Percentiles rank a stretch among this genome's conserved stretches.
These are phyloP conservation scores for Wallacemonas collosoma DNA, from an alignment of 208 protist genomes.

Conservation along the genomic window DNA sequence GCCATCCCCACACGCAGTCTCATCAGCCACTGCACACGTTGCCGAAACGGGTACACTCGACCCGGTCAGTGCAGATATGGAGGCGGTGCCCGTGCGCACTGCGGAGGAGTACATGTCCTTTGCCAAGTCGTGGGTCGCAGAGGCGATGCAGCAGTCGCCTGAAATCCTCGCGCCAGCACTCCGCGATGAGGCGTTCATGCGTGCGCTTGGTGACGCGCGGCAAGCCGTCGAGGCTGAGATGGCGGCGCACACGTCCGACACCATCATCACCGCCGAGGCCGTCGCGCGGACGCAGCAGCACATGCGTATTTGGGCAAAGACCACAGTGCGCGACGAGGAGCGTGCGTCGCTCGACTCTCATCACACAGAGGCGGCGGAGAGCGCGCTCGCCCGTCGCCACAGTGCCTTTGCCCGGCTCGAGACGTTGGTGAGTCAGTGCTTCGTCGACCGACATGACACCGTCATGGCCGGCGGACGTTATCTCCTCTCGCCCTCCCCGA, in stretches of 20 bases:
- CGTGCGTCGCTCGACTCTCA: not conserved
- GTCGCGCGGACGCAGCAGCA: constrained; percentile 8
- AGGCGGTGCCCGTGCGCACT: not conserved
- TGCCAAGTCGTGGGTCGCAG: not conserved
- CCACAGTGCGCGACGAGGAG: constrained; percentile 3
- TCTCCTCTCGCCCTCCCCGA: not conserved
- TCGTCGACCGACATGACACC: constrained; percentile 8
- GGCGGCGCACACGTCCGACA: not conserved
- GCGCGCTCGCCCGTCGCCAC: not conserved
- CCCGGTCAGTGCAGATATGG: not conserved
- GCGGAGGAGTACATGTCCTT: not conserved
- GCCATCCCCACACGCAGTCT: too few relatives aligned
- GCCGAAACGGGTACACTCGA: too few relatives aligned
- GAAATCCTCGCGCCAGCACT: not conserved
- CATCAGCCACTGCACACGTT: too few relatives aligned
- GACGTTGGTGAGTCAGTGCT: constrained; percentile 7
- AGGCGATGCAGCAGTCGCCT: not conserved
- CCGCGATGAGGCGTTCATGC: constrained; percentile 11
- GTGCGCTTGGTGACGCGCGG: not conserved
- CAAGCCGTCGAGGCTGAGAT: not conserved
- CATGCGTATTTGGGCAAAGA: not conserved
- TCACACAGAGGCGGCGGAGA: not conserved
- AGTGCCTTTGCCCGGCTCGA: not conserved
- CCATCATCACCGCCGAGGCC: not conserved
- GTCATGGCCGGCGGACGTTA: constrained; percentile 3